phyloP scores from a whole-genome alignment of 768 basidiomycete genomes.

The Hebeloma cylindrosporum region DNA sequence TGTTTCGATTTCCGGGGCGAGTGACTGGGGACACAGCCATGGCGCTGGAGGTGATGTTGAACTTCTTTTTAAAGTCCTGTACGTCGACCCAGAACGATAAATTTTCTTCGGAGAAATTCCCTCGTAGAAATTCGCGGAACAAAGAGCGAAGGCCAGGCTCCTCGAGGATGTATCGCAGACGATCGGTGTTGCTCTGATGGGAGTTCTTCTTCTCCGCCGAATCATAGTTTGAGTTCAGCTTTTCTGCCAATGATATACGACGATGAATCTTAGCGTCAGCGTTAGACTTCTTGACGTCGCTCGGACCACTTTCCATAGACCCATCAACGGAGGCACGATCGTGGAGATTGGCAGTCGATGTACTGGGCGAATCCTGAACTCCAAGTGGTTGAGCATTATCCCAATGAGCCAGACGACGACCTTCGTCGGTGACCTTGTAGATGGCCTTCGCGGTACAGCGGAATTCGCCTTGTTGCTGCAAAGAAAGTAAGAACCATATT shows the following conservation, averaged over 20 bases:
- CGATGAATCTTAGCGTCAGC: slow-evolving; percentile 69
- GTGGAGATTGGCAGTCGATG: slow-evolving; percentile 64
- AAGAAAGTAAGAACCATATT: slow-evolving; percentile 17
- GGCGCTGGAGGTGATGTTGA: slow-evolving; percentile 92
- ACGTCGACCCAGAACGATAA: slow-evolving; percentile 97
- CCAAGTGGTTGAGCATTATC: slow-evolving; percentile 43
- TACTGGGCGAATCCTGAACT: slow-evolving; percentile 56
- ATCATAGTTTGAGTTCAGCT: slow-evolving; percentile 56
- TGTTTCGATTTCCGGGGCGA: slow-evolving; percentile 43
- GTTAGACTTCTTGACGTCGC: slow-evolving; percentile 35
- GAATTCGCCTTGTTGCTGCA: slow-evolving; percentile 91
- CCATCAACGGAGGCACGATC: slow-evolving; percentile 64
- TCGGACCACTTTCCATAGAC: slow-evolving; percentile 30
- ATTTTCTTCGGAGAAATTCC: slow-evolving; percentile 98
- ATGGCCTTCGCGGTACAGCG: slow-evolving; percentile 94
- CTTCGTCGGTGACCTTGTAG: slow-evolving; percentile 93
- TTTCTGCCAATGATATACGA: slow-evolving; percentile 76
- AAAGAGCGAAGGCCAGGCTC: slow-evolving; percentile 85
- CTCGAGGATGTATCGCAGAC: slow-evolving; percentile 88
- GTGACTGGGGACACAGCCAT: slow-evolving; percentile 51
- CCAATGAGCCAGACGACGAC: slow-evolving; percentile 85
- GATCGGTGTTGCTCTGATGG: slow-evolving; percentile 91
- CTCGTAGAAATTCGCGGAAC: slow-evolving; percentile 92
- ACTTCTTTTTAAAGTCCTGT: slow-evolving; percentile 94
- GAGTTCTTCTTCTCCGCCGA: slow-evolving; percentile 52